Base-by-base conservation (phyloP, 495 filamentous ascomycete species). In the Thozetella sp. region DNA sequence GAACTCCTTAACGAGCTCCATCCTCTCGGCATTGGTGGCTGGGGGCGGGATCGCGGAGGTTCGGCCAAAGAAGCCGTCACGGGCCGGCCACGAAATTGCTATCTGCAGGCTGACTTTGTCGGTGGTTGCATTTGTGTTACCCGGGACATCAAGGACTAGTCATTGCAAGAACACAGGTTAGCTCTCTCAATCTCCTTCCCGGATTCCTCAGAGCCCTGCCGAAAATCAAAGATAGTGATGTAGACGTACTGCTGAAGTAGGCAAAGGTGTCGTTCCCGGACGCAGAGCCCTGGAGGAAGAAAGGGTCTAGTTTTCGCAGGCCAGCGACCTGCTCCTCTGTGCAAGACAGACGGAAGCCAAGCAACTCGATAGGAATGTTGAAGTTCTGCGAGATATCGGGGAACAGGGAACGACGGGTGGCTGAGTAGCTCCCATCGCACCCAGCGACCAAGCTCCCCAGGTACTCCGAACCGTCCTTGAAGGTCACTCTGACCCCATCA, bases 201-300 rank as follows among this genome's bases (percentile, higher is more conserved):
- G 12, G 12, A 2, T 0, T 22, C n/a, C 22, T 17, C 17, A 12
- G 25, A 0, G 20, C 20, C 57, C 37, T 12, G 1, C 13, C 6
- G 12, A 30, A 19, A 20, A n/a, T 13, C 50, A 13, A 17, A 13
- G 13, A 60, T n/a, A 4, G 17, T 17, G 51, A 50, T 54, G 15
- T 20, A 19, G 10, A 66, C 68, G 60, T 23, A 75, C 72, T 58
- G 37, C 71, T 73, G 19, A 70, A 63, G 52, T 69, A 75, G 22
- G 63, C 59, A 65, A 82, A 89, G 3, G 80, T 75, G 24, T 82
- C 72, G 12, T 86, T 81, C 13, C 75, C 69, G 0, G 87, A 85
- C 53, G 87, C 78, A 2, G 79, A 76, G 1, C 86, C 85, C 52
- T 88, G 85, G 50, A 89, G 83, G 43, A 90, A 83, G 23, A 80